Evolutionary conservation across 2,329 filamentous ascomycete species (phyloP).

Genomic region (Phyllosticta paracitricarpa): DNA sequence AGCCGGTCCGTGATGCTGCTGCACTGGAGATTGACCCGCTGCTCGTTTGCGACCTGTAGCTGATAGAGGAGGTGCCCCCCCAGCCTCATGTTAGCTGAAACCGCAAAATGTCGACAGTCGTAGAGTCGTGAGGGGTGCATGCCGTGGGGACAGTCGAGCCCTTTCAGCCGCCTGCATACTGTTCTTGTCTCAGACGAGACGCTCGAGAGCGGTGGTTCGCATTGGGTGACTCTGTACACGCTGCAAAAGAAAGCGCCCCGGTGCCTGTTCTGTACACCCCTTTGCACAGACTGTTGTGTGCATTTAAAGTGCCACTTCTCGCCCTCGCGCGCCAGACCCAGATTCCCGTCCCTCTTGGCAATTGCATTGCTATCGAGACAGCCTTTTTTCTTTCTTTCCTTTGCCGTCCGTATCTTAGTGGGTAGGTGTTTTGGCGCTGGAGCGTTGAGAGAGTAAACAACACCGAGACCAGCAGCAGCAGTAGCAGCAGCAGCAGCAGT

Average conservation of each 20-base stretch:
- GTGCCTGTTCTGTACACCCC: constrained; percentile 7
- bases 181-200: constrained; percentile 10
- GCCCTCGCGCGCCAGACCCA: constrained; percentile 7
- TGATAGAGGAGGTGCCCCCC: not conserved
- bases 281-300: constrained; percentile 11
- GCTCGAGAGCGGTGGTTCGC: constrained; percentile 11
- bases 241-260: constrained; percentile 11
- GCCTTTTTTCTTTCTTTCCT: not conserved
- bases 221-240: constrained; percentile 11
- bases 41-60: not conserved
- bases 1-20: not conserved
- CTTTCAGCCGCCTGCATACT: constrained; percentile 11
- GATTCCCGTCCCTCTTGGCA: constrained; percentile 3
- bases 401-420: constrained; percentile 1
- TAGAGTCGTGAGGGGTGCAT: not conserved
- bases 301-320: constrained; percentile 11
- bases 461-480: not conserved
- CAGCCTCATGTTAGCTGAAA: not conserved
- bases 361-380: constrained; percentile 10
- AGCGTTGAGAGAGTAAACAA: not conserved
- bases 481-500: not conserved
- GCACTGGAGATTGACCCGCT: not conserved
- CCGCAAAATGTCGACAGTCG: not conserved
- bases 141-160: not conserved
- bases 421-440: not conserved